Evolutionary conservation across 495 filamentous ascomycete genomes (phyloP), one percentile per base, ranked within the genome.

Genomic region (Penicillium tannophilum): DNA sequence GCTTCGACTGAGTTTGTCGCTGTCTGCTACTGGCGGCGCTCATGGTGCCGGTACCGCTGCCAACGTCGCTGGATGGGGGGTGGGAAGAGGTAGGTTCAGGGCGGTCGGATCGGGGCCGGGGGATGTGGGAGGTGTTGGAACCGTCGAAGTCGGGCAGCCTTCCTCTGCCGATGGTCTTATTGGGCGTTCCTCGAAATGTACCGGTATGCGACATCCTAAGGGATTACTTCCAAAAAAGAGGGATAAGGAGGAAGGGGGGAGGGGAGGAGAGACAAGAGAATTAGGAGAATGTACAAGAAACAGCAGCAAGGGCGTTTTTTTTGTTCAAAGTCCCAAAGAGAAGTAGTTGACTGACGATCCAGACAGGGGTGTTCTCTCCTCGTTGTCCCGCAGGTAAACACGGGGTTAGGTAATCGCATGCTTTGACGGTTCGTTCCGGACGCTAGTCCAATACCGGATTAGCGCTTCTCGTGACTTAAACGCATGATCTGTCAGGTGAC

Each of bases 1-100:
- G 86, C 77, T 97, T 98, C 60, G 87, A 88, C 81, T 97, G 93
- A 77, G 95, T 97, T 76, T 91, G 88, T 70, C 94, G 83, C 87
- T 97, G 68, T 65, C 76, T 75, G 88, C 89, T 82, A 84, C 96
- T 76, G 90, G 82, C 55, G 31, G 89, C 86, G 52, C 91, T 90
- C 60, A 82, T 84, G 45, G 85, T 86, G 56, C 81, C 69, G 45
- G 85, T 86, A 54, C 81, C 69, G 63, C 72, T 75, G 52, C 77
- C 77, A 56, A 79, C 66, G 61, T 80, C 77, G 55, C 76, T 84
- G 19, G 68, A 63, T 54, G 93, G 89, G 70, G 88, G 90, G 45
- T 80, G 75, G 53, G 78, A 67, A 28, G 80, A 74, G 58, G 82
- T 76, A 36, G 73, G 70, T 36, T 96, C 92, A 35, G 88, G 82